Conservation (phyloP, 305 asterid species). For the Caryopteris hybrid region DNA sequence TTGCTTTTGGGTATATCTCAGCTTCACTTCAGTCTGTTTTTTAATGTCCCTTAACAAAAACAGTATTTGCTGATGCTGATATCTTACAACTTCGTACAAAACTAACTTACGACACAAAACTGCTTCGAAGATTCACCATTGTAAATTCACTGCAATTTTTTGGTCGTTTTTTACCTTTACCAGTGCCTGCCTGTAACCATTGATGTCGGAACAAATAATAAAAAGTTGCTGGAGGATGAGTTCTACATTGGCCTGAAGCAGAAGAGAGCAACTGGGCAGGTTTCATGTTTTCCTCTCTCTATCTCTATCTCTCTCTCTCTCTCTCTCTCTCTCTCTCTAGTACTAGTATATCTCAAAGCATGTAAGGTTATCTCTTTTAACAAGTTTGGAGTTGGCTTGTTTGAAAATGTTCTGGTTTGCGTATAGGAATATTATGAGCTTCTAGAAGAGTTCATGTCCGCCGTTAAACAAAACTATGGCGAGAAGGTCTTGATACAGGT, state of each 20-base stretch:
- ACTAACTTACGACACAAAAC: no score
- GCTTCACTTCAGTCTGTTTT: no score
- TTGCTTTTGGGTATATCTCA: no score
- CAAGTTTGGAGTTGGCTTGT: not conserved
- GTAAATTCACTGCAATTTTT: not conserved
- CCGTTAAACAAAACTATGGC: slow-evolving; percentile 60
- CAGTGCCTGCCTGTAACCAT: slow-evolving; percentile 95
- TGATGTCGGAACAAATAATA: slow-evolving; percentile 94
- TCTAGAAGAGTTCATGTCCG: slow-evolving; percentile 61
- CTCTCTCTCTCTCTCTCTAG: not conserved
- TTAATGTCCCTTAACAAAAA: no score
- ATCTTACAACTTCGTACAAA: no score
- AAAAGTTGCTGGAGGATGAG: slow-evolving; percentile 63
- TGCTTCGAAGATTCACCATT: no score
- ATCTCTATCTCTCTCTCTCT: no score
- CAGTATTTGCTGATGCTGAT: no score
- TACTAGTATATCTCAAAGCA: not conserved
- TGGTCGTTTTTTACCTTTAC: not conserved
- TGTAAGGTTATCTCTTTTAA: not conserved
- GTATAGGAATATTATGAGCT: slow-evolving; percentile 56
- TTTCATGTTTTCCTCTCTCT: not conserved
- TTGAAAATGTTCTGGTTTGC: not conserved
- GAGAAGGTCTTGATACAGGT: slow-evolving; percentile 69
- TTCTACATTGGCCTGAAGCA: slow-evolving; percentile 71
- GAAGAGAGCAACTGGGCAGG: slow-evolving; percentile 62